A percentile compares a stretch with the other conserved stretches of the same genome.
Conservation (phyloP, 495 filamentous ascomycete species). For the Neurospora discreta region DNA sequence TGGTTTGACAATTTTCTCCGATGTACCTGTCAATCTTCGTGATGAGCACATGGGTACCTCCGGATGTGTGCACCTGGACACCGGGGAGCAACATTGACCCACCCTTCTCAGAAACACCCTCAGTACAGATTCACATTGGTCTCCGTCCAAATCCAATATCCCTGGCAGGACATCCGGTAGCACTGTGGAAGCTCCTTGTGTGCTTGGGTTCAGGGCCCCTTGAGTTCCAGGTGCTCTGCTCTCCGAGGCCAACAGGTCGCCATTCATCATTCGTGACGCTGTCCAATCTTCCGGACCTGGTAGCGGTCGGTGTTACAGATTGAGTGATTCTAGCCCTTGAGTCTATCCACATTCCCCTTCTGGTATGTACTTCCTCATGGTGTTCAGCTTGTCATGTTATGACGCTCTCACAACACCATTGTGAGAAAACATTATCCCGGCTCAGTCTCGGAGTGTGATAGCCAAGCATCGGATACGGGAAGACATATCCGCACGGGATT, state of each 20-base stretch:
- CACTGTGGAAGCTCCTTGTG: not conserved
- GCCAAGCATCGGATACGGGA: not conserved
- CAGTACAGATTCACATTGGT: not conserved
- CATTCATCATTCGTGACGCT: not conserved
- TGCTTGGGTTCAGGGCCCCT: not conserved
- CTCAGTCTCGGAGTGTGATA: not conserved
- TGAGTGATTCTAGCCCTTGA: not conserved
- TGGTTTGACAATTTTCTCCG: not conserved
- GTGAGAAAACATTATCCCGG: not conserved
- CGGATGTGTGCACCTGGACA: not conserved
- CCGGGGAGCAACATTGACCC: not conserved
- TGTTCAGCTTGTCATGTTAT: not conserved
- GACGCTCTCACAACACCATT: not conserved
- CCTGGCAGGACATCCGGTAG: not conserved
- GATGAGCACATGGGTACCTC: not conserved
- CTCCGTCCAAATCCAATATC: not conserved
- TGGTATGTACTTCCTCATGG: not conserved
- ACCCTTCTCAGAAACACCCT: not conserved
- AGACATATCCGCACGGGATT: not conserved
- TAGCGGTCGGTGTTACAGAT: not conserved
- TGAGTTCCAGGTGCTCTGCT: not conserved
- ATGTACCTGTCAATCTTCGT: not conserved
- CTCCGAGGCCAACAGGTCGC: not conserved
- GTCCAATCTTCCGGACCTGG: not conserved
- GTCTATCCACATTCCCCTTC: not conserved